phyloP scores from a whole-genome alignment of 345 rosid genomes.

The Pseudoturritis turrita region DNA sequence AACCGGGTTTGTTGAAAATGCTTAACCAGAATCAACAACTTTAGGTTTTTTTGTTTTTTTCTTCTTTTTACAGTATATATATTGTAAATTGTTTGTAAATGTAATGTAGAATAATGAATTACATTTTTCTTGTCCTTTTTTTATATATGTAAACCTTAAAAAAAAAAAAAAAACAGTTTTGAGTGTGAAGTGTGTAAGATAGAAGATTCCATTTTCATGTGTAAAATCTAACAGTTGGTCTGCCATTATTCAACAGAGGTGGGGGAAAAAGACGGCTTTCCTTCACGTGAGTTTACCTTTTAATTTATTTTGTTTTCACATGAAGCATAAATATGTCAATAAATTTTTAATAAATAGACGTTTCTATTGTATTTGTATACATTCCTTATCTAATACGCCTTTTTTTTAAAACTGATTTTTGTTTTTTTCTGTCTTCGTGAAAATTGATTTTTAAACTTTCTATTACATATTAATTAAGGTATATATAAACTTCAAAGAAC shows the following conservation, averaged over 20 bases:
- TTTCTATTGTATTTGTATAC: too few species aligned
- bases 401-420: neutral
- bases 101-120: neutral
- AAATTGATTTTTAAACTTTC: too few species aligned
- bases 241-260: slow-evolving; percentile 24
- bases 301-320: neutral
- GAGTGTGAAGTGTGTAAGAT: slow-evolving; percentile 3
- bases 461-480: neutral
- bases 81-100: slow-evolving; percentile 22
- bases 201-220: slow-evolving; percentile 19
- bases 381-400: neutral
- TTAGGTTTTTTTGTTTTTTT: neutral
- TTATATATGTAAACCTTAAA: too few species aligned
- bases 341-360: neutral
- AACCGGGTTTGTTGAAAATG: slow-evolving; percentile 22
- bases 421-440: neutral
- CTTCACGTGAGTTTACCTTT: slow-evolving; percentile 1
- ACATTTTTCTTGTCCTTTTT: neutral
- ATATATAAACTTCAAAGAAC: neutral
- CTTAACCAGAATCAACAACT: slow-evolving; percentile 23
- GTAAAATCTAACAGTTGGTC: slow-evolving; percentile 21
- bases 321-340: neutral
- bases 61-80: neutral
- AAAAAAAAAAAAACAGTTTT: neutral
- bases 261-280: slow-evolving; percentile 5